Base-by-base conservation (phyloP, 345 rosid genomes). In the Sonneratia alba region DNA sequence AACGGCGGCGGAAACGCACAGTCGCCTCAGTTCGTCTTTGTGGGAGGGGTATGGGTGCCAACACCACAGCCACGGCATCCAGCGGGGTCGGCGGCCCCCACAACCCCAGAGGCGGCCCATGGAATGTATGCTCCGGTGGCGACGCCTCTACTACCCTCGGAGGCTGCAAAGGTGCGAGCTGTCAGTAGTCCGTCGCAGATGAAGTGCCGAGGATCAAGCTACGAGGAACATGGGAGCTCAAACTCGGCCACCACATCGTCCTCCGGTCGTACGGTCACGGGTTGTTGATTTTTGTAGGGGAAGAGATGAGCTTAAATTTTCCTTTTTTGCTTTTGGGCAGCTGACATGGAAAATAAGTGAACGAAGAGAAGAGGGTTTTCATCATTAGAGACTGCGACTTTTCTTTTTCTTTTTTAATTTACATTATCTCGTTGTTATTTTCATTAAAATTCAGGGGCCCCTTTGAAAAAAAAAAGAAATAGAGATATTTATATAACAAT, bases 31-130 rank as follows among this genome's bases (percentile, higher is more conserved):
- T 70, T 63, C 13, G 55, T 75, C 36, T 63, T 74, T 0, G 67
- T 74, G 47, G 77, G 77, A 27, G 47, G 73, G 19, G 15, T 69
- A 51, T 75, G 73, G 77, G 34, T 62, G 73, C 73, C 66, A 45
- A 59, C 69, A 36, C 24, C 70, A 21, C 70, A 42, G 49, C 64
- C 70, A 9, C 73, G 42, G 11, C n/a, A 53, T n/a, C 0, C 70
- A 2, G 53, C 78, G 0, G 36, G 22, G 13, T 19, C 73, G 2
- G 64, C 51, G 0, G 42, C 15, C 7, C 36, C 56, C 45, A 36
- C 16, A 2, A n/a, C 71, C 67, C 27, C 19, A 18, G 71, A 12
- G 22, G 18, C 34, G 1, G 56, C 72, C 59, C 27, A 43, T 37
- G n/a, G n/a, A 47, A 59, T 56, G 6, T 53, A 27, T 18, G 76